Percentiles rank a stretch among this genome's conserved stretches.
phyloP scores from a whole-genome alignment of 768 basidiomycete species.

The Astraeus odoratus region DNA sequence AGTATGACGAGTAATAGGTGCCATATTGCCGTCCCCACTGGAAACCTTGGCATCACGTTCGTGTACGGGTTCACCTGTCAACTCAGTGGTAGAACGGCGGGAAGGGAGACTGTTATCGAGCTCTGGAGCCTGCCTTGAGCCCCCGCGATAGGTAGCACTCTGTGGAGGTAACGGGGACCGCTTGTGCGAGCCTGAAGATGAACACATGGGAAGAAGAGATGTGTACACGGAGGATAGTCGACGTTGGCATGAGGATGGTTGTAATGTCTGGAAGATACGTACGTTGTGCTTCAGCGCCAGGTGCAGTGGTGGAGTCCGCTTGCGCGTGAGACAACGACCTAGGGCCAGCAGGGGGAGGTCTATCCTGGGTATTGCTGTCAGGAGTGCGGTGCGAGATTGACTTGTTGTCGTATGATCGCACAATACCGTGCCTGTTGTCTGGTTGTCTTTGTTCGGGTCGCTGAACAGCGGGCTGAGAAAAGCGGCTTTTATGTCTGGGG shows the following conservation, averaged over 20 bases:
- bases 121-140: slow-evolving; percentile 10
- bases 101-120: slow-evolving; percentile 8
- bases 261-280: slow-evolving; percentile 28
- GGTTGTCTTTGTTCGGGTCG: slow-evolving; percentile 10
- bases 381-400: slow-evolving; percentile 6
- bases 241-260: slow-evolving; percentile 23
- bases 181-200: slow-evolving; percentile 27
- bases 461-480: slow-evolving; percentile 15
- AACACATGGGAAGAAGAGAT: slow-evolving; percentile 12
- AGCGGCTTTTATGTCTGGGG: slow-evolving; percentile 15
- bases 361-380: slow-evolving; percentile 6
- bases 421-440: slow-evolving; percentile 11
- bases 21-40: background rate
- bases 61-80: background rate
- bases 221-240: slow-evolving; percentile 16
- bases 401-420: slow-evolving; percentile 13
- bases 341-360: background rate
- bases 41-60: background rate
- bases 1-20: background rate
- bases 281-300: slow-evolving; percentile 29
- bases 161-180: slow-evolving; percentile 33
- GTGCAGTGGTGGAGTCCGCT: slow-evolving; percentile 12
- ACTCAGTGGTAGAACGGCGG: background rate
- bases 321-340: slow-evolving; percentile 5
- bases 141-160: slow-evolving; percentile 23